Evolutionary conservation across 2,329 filamentous ascomycete species (phyloP).

Genomic region (Claviceps sp.): DNA sequence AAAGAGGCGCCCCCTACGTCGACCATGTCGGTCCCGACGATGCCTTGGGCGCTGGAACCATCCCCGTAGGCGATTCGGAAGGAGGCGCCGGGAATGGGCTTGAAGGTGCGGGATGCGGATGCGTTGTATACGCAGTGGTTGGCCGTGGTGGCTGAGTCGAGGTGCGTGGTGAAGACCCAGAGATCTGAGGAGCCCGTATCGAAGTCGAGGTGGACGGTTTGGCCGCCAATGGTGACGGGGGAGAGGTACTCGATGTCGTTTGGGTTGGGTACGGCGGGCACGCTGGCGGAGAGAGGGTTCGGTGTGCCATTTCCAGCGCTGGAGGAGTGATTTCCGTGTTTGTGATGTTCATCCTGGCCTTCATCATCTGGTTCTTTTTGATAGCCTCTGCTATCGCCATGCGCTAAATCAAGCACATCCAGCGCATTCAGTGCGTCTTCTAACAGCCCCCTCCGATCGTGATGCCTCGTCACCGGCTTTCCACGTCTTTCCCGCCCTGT

Average conservation of each 20-base stretch:
- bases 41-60: conserved; percentile 26
- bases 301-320: neutral
- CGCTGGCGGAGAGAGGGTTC: neutral
- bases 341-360: neutral
- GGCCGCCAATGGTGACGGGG: conserved; percentile 10
- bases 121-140: conserved; percentile 28
- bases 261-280: conserved; percentile 1
- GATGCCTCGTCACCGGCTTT: neutral
- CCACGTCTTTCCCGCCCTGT: neutral
- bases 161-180: conserved; percentile 29
- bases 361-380: neutral
- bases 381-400: no score
- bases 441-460: neutral
- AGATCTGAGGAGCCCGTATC: conserved; percentile 17
- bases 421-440: neutral
- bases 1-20: conserved; percentile 29
- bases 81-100: conserved; percentile 21
- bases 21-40: conserved; percentile 30
- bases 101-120: conserved; percentile 23
- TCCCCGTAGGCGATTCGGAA: conserved; percentile 34
- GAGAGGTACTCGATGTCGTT: conserved; percentile 9
- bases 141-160: conserved; percentile 18
- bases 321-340: neutral
- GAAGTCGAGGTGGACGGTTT: conserved; percentile 11
- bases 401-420: neutral